A percentile compares a stretch with the other conserved stretches of the same genome.
These are phyloP conservation scores for Mucor indicus DNA, from an alignment of 371 early-diverging fungal species.

Conservation along the genomic window DNA sequence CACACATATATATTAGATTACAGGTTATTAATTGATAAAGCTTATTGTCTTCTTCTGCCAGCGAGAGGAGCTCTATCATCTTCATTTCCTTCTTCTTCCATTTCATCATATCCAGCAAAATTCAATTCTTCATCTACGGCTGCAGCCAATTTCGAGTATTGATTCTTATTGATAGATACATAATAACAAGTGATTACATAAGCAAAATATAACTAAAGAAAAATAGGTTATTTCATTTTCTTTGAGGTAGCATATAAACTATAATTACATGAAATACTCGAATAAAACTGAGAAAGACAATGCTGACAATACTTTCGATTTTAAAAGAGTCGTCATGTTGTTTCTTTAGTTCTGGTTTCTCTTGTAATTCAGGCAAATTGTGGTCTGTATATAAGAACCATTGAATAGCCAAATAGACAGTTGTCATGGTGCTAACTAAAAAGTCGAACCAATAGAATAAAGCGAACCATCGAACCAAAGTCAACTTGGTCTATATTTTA, in stretches of 20 bases:
- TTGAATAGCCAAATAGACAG: slow-evolving; percentile 30
- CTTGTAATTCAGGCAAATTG: slow-evolving; percentile 34
- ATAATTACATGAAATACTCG: slow-evolving; percentile 38
- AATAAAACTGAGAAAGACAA: slow-evolving; percentile 29
- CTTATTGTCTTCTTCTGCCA: too few species aligned
- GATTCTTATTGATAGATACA: slow-evolving; percentile 19
- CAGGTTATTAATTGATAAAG: too few species aligned
- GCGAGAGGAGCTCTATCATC: too few species aligned
- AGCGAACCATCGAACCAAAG: slow-evolving; percentile 29
- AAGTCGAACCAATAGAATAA: slow-evolving; percentile 48
- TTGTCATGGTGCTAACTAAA: slow-evolving; percentile 25
- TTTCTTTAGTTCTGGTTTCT: slow-evolving; percentile 22
- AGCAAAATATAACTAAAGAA: slow-evolving; percentile 42
- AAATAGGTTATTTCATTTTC: neutral
- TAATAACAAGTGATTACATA: slow-evolving; percentile 35
- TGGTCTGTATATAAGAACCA: slow-evolving; percentile 53
- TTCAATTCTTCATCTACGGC: slow-evolving; percentile 22
- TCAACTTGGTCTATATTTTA: slow-evolving; percentile 16
- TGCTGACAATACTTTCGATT: slow-evolving; percentile 41
- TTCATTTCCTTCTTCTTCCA: too few species aligned
- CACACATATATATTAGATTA: too few species aligned
- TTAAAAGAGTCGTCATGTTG: slow-evolving; percentile 23
- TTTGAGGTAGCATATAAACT: neutral
- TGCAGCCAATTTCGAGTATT: slow-evolving; percentile 30
- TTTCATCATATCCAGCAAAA: slow-evolving; percentile 18